phyloP scores from a whole-genome alignment of 805 yeast species.

The Kurtzmaniella fragi region DNA sequence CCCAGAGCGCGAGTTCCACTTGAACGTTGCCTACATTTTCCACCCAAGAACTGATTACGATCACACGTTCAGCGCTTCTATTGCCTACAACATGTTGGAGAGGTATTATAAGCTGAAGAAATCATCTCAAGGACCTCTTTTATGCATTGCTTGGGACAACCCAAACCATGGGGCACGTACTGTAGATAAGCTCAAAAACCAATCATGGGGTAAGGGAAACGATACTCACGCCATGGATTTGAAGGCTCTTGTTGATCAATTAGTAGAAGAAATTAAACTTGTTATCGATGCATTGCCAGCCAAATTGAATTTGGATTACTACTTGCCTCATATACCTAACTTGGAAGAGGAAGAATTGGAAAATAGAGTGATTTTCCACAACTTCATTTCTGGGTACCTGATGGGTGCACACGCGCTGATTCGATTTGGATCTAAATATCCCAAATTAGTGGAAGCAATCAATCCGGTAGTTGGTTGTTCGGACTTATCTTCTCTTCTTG shows the following conservation, averaged over 20 bases:
- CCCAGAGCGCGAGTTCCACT: conserved; percentile 14
- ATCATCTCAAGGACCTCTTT: conserved; percentile 22
- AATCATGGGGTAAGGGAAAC: conserved; percentile 46
- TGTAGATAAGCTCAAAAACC: conserved; percentile 29
- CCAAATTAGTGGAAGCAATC: conserved; percentile 32
- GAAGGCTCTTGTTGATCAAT: conserved; percentile 44
- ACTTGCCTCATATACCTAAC: conserved; percentile 10
- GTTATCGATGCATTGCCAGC: conserved; percentile 43
- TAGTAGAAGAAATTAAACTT: conserved; percentile 38
- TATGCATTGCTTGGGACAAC: conserved; percentile 48
- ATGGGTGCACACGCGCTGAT: conserved; percentile 57
- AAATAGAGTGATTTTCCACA: conserved; percentile 21
- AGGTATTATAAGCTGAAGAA: conserved; percentile 16
- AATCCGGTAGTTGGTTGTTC: conserved; percentile 51
- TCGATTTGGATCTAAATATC: conserved; percentile 35
- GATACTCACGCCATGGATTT: conserved; percentile 47
- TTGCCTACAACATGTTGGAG: conserved; percentile 34
- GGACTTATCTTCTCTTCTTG: conserved; percentile 40
- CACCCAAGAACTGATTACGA: conserved; percentile 42
- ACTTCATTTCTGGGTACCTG: conserved; percentile 46
- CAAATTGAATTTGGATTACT: conserved; percentile 29
- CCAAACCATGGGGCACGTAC: conserved; percentile 53
- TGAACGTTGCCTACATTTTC: conserved; percentile 38
- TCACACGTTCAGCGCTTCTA: conserved; percentile 31
- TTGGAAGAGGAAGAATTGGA: conserved; percentile 8